Base-by-base conservation (phyloP, 2,329 filamentous ascomycete genomes). In the Talaromyces piceae region DNA sequence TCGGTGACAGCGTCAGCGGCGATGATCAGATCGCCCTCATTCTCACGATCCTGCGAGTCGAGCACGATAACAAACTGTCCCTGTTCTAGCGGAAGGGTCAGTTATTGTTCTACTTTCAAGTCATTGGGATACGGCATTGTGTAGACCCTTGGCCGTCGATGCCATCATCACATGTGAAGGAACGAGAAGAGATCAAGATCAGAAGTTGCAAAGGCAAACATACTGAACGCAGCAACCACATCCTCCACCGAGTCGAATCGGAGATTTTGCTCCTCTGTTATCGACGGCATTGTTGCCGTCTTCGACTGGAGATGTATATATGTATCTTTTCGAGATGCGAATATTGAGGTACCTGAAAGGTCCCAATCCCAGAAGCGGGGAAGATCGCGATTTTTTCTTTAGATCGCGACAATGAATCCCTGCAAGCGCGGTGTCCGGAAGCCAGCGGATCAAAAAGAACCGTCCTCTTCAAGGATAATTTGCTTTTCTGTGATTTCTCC, bases 11-110 rank as follows among this genome's bases (percentile, higher is more conserved):
- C 80, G 59, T 89, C 77, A 56, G 90, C 91, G 59, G 93, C 88
- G 65, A 97, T 94, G 71, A 97, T 96, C 45, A 98, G 82, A 74
- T 98, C 93, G 70, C 91, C 93, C 79, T 98, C 93, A 70, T 98
- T 98, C 72, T 98, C 93, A 70, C 93, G 91, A 56, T 84, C 82
- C 57, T 89, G 83, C 60, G 88, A 87, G 76, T 98, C 93, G 64
- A 98, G 88, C 31, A 96, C 91, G 56, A 98, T 83, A 67, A 98
- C 86, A 78, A 97, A 97, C 67, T 97, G 84, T 70, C 89, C 90
- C 70, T 83, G 81, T 63, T 77, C 84, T 88, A 52, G 45, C 31
- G 8, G 20, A 5, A 2, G 9, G 11, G 13, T 11, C 9, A 11
- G 16, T 7, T 12, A 7, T 8, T 16, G 26, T 48, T 11, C 18